Evolutionary conservation across 345 rosid genomes (phyloP).

Genomic region (Jatropha curcas): DNA sequence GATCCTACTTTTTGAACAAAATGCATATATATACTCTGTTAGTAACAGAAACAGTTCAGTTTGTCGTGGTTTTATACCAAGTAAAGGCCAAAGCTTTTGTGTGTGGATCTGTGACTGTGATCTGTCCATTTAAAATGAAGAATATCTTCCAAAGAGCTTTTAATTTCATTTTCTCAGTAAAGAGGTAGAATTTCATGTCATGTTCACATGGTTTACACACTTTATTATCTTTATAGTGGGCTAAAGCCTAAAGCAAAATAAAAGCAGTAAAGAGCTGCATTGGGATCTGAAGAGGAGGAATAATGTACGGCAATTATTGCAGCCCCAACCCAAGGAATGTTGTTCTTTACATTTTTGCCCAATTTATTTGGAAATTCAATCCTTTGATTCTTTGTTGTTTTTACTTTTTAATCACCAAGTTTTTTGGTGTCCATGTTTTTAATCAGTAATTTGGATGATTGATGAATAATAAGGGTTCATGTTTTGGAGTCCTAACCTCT

Average conservation of each 20-base stretch:
- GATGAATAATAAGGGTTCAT: neutral
- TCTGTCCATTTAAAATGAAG: slow-evolving; percentile 11
- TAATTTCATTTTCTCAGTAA: neutral
- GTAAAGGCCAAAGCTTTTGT: slow-evolving; percentile 14
- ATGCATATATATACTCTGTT: neutral
- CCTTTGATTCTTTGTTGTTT: neutral
- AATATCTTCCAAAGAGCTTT: slow-evolving; percentile 16
- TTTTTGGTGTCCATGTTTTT: too few species aligned
- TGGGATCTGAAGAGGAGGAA: slow-evolving; percentile 31
- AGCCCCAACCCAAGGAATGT: neutral
- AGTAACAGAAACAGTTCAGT: slow-evolving; percentile 11
- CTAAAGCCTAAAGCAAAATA: slow-evolving; percentile 10
- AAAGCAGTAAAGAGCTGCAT: slow-evolving; percentile 9
- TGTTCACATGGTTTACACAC: slow-evolving; percentile 24
- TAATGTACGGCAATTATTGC: slow-evolving; percentile 7
- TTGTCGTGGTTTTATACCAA: slow-evolving; percentile 25
- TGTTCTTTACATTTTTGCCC: too few species aligned
- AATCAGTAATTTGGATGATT: too few species aligned
- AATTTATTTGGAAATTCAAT: neutral
- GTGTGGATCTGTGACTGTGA: slow-evolving; percentile 27
- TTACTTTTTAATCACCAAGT: too few species aligned
- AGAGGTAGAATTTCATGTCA: slow-evolving; percentile 19
- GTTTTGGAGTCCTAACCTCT: neutral
- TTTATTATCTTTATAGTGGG: neutral
- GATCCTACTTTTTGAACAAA: neutral